phyloP scores from a whole-genome alignment of 1,139 yeast genomes.

The Blastobotrys raffinosifermentans region DNA sequence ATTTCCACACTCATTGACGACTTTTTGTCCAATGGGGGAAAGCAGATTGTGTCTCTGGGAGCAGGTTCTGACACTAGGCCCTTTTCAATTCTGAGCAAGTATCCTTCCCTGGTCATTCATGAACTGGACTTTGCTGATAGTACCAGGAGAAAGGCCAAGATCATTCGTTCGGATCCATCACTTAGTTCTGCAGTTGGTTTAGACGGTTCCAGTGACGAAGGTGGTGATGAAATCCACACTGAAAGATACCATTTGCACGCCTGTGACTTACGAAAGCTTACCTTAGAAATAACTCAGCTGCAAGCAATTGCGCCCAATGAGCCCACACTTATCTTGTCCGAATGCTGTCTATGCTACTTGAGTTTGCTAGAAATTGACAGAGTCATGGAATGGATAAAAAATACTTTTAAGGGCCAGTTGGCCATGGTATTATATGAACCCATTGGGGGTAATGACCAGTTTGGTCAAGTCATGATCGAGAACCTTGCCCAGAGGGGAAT shows the following conservation, averaged over 20 bases:
- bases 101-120: slow-evolving; percentile 41
- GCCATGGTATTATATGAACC: slow-evolving; percentile 76
- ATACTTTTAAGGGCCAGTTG: slow-evolving; percentile 14
- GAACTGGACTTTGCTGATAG: slow-evolving; percentile 76
- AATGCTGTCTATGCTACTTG: slow-evolving; percentile 84
- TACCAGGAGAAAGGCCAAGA: slow-evolving; percentile 51
- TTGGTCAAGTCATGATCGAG: slow-evolving; percentile 76
- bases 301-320: slow-evolving; percentile 33
- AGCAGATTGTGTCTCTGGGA: slow-evolving; percentile 76
- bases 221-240: slow-evolving; percentile 36
- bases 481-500: slow-evolving; percentile 69
- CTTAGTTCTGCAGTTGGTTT: slow-evolving; percentile 23
- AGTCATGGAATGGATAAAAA: slow-evolving; percentile 39
- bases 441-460: slow-evolving; percentile 59
- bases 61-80: slow-evolving; percentile 95
- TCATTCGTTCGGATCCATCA: slow-evolving; percentile 34
- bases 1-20: slow-evolving; percentile 50
- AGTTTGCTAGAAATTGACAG: slow-evolving; percentile 50
- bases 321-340: slow-evolving; percentile 77
- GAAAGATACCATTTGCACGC: slow-evolving; percentile 49
- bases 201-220: background rate
- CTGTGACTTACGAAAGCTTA: slow-evolving; percentile 44
- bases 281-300: slow-evolving; percentile 13
- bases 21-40: slow-evolving; percentile 39
- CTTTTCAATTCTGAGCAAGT: slow-evolving; percentile 42